A percentile compares a stretch with the other conserved stretches of the same genome.
Conservation (phyloP, 1,139 yeast genomes). For the Yamadazyma diospyri region DNA sequence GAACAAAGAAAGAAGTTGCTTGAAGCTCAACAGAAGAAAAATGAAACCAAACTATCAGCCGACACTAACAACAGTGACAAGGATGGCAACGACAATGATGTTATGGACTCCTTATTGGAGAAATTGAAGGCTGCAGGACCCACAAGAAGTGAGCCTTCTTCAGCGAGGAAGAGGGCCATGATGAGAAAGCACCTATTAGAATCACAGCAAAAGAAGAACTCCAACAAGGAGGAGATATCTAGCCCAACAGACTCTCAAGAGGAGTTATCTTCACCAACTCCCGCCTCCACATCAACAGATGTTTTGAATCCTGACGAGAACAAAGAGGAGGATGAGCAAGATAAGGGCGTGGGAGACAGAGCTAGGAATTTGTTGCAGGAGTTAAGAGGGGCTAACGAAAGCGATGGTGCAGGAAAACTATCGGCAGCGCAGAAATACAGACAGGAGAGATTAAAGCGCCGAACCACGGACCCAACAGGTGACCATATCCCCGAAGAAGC, state of each 20-base stretch:
- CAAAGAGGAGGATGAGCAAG: slow-evolving; percentile 12
- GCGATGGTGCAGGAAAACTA: slow-evolving; percentile 10
- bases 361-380: slow-evolving; percentile 60
- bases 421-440: slow-evolving; percentile 39
- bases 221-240: neutral
- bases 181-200: slow-evolving; percentile 61
- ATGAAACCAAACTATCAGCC: slow-evolving; percentile 14
- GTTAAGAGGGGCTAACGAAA: slow-evolving; percentile 40
- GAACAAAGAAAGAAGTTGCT: slow-evolving; percentile 68
- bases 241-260: slow-evolving; percentile 9
- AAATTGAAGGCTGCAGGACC: slow-evolving; percentile 75
- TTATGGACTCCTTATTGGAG: slow-evolving; percentile 72
- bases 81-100: slow-evolving; percentile 42
- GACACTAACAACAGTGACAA: slow-evolving; percentile 21
- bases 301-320: neutral
- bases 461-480: slow-evolving; percentile 5
- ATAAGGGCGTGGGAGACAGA: slow-evolving; percentile 52
- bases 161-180: slow-evolving; percentile 79
- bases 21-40: slow-evolving; percentile 38
- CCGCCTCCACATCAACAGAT: slow-evolving; percentile 4
- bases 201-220: slow-evolving; percentile 22
- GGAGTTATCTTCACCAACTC: slow-evolving; percentile 15
- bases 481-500: slow-evolving; percentile 1
- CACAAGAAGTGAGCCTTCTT: slow-evolving; percentile 65
- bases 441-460: slow-evolving; percentile 26